phyloP scores from a whole-genome alignment of 495 filamentous ascomycete genomes.

The Talaromyces liani region DNA sequence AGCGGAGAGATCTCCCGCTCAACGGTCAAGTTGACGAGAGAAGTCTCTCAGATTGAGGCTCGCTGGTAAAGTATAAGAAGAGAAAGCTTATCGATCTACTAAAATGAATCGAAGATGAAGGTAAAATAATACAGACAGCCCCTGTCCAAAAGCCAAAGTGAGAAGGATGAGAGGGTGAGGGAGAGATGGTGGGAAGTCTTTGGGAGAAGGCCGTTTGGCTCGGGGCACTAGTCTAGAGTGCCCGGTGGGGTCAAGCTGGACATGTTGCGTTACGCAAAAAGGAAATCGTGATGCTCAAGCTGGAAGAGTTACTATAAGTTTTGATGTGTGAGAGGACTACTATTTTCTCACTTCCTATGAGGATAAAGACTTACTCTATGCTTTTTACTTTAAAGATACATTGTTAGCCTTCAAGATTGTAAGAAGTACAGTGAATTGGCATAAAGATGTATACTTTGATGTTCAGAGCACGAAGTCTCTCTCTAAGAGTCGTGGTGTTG shows the following conservation, averaged over 20 bases:
- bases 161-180: not conserved
- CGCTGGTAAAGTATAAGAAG: not conserved
- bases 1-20: not conserved
- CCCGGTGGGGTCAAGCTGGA: not conserved
- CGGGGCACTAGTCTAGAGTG: not conserved
- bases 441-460: not conserved
- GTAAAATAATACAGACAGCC: not conserved
- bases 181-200: not conserved
- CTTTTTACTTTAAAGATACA: not conserved
- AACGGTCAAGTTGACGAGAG: not conserved
- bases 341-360: not conserved
- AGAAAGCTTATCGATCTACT: not conserved
- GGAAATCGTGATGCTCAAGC: slow-evolving; percentile 2
- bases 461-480: not conserved
- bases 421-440: not conserved
- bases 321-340: not conserved
- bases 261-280: not conserved
- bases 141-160: not conserved
- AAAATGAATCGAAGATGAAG: not conserved
- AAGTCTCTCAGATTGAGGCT: not conserved
- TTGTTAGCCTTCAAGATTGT: not conserved
- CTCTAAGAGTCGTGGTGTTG: not conserved
- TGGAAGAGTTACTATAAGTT: not conserved
- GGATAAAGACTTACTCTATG: not conserved
- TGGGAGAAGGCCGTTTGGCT: not conserved